Conservation (phyloP, 306 rosid genomes). For the Cicer pinnatifidum region DNA sequence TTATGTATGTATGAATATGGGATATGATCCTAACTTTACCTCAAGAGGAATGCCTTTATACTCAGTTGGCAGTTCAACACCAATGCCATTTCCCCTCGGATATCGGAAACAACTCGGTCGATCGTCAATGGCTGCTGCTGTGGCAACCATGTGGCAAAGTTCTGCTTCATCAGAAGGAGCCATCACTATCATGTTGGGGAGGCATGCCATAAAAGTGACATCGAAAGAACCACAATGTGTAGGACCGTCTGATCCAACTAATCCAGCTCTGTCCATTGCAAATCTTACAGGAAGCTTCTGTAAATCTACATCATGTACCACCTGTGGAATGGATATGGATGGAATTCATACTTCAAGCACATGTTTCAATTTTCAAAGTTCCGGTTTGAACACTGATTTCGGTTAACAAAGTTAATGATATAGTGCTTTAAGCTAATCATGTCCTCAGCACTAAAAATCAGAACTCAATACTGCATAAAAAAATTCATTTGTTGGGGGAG, state of each 20-base stretch:
- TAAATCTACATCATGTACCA: slow-evolving; percentile 95
- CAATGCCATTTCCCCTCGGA: slow-evolving; percentile 93
- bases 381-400: slow-evolving; percentile 16
- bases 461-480: slow-evolving; percentile 3
- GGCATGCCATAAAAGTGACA: slow-evolving; percentile 96
- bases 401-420: slow-evolving; percentile 12
- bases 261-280: slow-evolving; percentile 98
- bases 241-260: slow-evolving; percentile 98
- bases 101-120: slow-evolving; percentile 95
- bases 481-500: slow-evolving; percentile 14
- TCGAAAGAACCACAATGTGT: slow-evolving; percentile 90
- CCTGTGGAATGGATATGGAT: slow-evolving; percentile 57
- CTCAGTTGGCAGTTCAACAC: slow-evolving; percentile 73
- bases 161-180: slow-evolving; percentile 97
- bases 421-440: background rate
- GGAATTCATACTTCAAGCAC: slow-evolving; percentile 18
- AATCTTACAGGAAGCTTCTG: slow-evolving; percentile 93
- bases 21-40: slow-evolving; percentile 46
- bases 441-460: background rate
- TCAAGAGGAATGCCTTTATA: slow-evolving; percentile 81
- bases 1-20: background rate
- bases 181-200: slow-evolving; percentile 99
- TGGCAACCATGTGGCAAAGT: slow-evolving; percentile 96
- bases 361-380: slow-evolving; percentile 18
- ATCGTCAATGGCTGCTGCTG: slow-evolving; percentile 87